Evolutionary conservation across 2,329 filamentous ascomycete species (phyloP).

Genomic region (Ophiostoma angusticollis): DNA sequence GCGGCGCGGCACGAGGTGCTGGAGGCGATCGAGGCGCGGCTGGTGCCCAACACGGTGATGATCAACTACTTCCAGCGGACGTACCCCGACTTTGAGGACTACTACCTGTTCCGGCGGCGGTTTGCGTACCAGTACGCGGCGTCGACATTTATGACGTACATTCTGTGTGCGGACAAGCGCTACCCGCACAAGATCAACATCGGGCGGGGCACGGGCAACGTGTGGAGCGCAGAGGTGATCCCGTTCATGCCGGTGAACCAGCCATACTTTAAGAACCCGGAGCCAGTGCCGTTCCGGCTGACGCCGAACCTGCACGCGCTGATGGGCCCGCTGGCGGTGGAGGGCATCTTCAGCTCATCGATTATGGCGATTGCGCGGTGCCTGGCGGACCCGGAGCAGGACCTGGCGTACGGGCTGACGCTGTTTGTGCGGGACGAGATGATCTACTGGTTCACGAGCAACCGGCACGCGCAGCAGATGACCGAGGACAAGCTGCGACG

Average conservation of each 20-base stretch:
- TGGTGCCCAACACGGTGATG: slow-evolving; percentile 70
- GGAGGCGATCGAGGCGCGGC: slow-evolving; percentile 84
- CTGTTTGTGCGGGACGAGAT: slow-evolving; percentile 97
- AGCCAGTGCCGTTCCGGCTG: slow-evolving; percentile 92
- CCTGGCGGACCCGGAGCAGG: slow-evolving; percentile 74
- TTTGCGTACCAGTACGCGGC: slow-evolving; percentile 93
- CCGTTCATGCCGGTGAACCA: slow-evolving; percentile 74
- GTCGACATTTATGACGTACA: slow-evolving; percentile 96
- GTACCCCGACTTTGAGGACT: slow-evolving; percentile 82
- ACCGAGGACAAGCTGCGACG: slow-evolving; percentile 56
- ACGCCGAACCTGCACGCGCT: slow-evolving; percentile 92
- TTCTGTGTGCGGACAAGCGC: slow-evolving; percentile 91
- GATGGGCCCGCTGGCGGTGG: slow-evolving; percentile 89
- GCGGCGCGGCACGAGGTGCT: slow-evolving; percentile 82
- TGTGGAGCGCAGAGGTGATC: slow-evolving; percentile 93
- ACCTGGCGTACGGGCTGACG: slow-evolving; percentile 88
- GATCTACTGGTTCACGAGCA: slow-evolving; percentile 87
- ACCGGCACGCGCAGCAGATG: slow-evolving; percentile 48
- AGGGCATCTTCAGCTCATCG: slow-evolving; percentile 89
- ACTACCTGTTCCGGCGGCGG: slow-evolving; percentile 96
- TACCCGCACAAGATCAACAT: slow-evolving; percentile 95
- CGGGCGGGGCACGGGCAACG: slow-evolving; percentile 72
- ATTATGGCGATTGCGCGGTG: slow-evolving; percentile 95
- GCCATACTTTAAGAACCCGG: slow-evolving; percentile 86
- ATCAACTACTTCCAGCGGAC: slow-evolving; percentile 81